These are phyloP conservation scores for Starmerella stellata DNA, from an alignment of 805 yeast species.

Conservation along the genomic window DNA sequence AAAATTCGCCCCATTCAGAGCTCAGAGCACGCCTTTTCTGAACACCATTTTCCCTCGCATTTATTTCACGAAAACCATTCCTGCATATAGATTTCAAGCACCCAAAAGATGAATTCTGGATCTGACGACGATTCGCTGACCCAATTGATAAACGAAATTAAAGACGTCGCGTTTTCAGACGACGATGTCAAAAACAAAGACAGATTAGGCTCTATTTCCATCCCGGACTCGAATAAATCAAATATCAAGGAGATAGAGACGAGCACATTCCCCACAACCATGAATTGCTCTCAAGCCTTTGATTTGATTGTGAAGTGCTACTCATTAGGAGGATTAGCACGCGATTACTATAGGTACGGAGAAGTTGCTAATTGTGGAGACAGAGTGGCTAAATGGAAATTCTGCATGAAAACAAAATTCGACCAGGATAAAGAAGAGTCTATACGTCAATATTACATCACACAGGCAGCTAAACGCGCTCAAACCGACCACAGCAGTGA, in stretches of 20 bases:
- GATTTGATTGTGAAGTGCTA: conserved; percentile 75
- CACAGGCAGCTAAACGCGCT: conserved; percentile 41
- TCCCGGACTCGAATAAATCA: too few species aligned
- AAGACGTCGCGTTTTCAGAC: too few species aligned
- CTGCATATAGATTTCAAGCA: too few species aligned
- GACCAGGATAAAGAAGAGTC: conserved; percentile 34
- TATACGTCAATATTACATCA: conserved; percentile 55
- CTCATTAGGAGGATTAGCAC: conserved; percentile 76
- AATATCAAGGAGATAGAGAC: not conserved
- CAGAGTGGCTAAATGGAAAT: conserved; percentile 58
- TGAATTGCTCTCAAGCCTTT: conserved; percentile 67
- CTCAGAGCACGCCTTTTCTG: too few species aligned
- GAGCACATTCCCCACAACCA: conserved; percentile 26
- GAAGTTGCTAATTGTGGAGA: conserved; percentile 51
- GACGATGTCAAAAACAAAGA: too few species aligned
- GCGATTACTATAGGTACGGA: conserved; percentile 72
- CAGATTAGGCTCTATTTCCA: too few species aligned
- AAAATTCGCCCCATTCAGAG: too few species aligned
- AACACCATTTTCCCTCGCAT: too few species aligned
- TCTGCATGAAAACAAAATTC: conserved; percentile 49
- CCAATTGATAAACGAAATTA: too few species aligned
- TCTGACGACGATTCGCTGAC: too few species aligned
- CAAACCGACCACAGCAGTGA: conserved; percentile 54
- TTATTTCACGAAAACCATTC: too few species aligned
- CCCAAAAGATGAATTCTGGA: too few species aligned